A percentile compares a stretch with the other conserved stretches of the same genome.
These are phyloP conservation scores for Inosperma sp. DNA, from an alignment of 768 basidiomycete genomes.

Conservation along the genomic window DNA sequence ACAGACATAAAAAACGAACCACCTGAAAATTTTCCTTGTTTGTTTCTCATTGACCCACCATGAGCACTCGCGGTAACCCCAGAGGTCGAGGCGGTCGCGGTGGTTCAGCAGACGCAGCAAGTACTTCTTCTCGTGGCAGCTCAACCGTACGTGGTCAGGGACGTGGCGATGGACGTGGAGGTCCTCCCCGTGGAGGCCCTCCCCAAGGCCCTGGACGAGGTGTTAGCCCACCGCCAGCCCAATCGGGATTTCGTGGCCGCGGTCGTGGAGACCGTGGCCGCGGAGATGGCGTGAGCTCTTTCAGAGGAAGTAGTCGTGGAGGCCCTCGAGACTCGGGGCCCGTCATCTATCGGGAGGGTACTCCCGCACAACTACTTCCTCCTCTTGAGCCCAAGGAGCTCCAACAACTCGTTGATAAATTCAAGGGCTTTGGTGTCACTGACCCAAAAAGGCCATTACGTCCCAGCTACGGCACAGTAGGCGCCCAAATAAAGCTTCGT, in stretches of 20 bases:
- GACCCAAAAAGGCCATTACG: constrained; percentile 44
- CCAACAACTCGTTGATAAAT: constrained; percentile 36
- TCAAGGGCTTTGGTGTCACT: constrained; percentile 31
- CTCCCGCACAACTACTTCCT: constrained; percentile 32
- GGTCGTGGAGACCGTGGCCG: constrained; percentile 20
- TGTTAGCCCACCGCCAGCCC: no score
- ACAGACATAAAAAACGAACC: not conserved
- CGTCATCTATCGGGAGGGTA: constrained; percentile 36
- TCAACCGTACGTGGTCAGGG: constrained; percentile 9
- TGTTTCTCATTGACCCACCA: constrained; percentile 12
- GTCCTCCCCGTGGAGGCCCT: no score
- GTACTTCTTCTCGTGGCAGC: not conserved
- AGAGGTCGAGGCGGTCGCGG: constrained; percentile 23
- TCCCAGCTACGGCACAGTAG: constrained; percentile 53
- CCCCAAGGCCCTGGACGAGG: no score
- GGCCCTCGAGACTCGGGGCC: constrained; percentile 25
- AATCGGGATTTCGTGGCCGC: no score
- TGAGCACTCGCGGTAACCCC: constrained; percentile 27
- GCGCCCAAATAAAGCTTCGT: constrained; percentile 45
- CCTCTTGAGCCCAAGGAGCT: constrained; percentile 33
- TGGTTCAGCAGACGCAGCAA: constrained; percentile 15
- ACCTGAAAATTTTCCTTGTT: not conserved
- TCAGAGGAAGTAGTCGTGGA: constrained; percentile 24
- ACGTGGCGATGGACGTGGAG: no score
- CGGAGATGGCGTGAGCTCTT: constrained; percentile 16